These are phyloP conservation scores for Diutina siamensis DNA, from an alignment of 1,139 yeast species.

Conservation along the genomic window DNA sequence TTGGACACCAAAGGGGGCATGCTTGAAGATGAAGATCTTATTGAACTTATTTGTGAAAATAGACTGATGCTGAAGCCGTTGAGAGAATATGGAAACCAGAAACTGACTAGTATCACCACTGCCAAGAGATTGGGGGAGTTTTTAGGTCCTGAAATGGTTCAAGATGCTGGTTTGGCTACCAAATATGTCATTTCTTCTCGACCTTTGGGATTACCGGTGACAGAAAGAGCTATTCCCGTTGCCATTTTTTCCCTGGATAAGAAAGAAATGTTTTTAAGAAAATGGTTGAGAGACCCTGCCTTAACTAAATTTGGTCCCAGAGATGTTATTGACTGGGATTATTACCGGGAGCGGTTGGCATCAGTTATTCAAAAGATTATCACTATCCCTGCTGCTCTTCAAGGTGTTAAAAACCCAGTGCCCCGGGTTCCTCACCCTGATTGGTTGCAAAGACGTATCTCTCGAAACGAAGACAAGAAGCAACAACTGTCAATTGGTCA, in stretches of 20 bases:
- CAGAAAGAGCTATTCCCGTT: constrained; percentile 94
- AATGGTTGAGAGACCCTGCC: constrained; percentile 79
- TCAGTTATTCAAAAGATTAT: constrained; percentile 92
- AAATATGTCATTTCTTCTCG: constrained; percentile 82
- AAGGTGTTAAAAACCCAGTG: constrained; percentile 83
- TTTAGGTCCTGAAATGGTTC: constrained; percentile 94
- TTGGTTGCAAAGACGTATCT: constrained; percentile 68
- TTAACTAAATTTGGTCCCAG: constrained; percentile 83
- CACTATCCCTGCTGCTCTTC: constrained; percentile 95
- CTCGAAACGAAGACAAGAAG: constrained; percentile 46
- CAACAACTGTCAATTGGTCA: constrained; percentile 57
- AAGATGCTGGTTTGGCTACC: constrained; percentile 93
- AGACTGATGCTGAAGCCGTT: constrained; percentile 90
- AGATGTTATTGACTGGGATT: constrained; percentile 84
- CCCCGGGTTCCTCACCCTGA: constrained; percentile 92
- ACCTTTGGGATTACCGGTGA: constrained; percentile 81
- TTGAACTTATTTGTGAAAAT: constrained; percentile 91
- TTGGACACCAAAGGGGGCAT: constrained; percentile 77
- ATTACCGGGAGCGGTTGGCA: constrained; percentile 82
- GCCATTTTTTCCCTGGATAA: constrained; percentile 81
- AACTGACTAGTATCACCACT: constrained; percentile 92
- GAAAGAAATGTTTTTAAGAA: constrained; percentile 58
- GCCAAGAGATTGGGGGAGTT: constrained; percentile 91
- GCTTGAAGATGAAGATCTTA: constrained; percentile 87
- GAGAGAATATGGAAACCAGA: constrained; percentile 81